Evolutionary conservation across 345 rosid genomes (phyloP), one percentile per base, ranked within the genome.

Genomic region (Ricinus communis): DNA sequence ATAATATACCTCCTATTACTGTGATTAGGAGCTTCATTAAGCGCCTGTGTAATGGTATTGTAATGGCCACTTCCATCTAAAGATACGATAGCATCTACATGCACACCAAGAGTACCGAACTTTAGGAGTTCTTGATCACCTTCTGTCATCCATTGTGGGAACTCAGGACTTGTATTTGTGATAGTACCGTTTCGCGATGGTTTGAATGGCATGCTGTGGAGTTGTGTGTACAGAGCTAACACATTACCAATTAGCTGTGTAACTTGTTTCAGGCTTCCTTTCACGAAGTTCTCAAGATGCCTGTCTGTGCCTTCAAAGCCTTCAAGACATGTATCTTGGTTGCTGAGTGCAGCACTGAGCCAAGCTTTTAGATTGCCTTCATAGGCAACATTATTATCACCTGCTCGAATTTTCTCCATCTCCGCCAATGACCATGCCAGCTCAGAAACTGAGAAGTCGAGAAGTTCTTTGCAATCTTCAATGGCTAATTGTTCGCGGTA

Each of bases 391-490:
- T 75, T 82, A 16, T 2, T 61, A 0, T 73, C 79, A 15, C 95
- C 90, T 1, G 72, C 84, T n/a, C 89, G 86, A 58, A 95, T 83
- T 59, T 62, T 82, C 66, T 77, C 85, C 97, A 91, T 94, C 84
- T 86, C 97, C 0, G 66, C 71, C 70, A 91, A 60, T 18, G 97
- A 95, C 99, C 97, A 91, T n/a, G 96, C 97, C 49, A 95, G 76
- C 80, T 95, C 99, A 0, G 99, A 85, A 49, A 95, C 87, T 0
- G 99, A 95, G 83, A 87, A 89, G 75, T 93, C 99, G 0, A 95
- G 80, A 56, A 95, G 97, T 65, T 92, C 96, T 78, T 89, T 87
- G 84, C 99, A 95, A 70, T 95, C 99, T 60, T 85, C 97, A 4
- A 92, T 83, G 0, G 97, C 97, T 0, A 87, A 52, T 49, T 95